phyloP scores from a whole-genome alignment of 106 monocot species.

The Platanthera guangdongensis region DNA sequence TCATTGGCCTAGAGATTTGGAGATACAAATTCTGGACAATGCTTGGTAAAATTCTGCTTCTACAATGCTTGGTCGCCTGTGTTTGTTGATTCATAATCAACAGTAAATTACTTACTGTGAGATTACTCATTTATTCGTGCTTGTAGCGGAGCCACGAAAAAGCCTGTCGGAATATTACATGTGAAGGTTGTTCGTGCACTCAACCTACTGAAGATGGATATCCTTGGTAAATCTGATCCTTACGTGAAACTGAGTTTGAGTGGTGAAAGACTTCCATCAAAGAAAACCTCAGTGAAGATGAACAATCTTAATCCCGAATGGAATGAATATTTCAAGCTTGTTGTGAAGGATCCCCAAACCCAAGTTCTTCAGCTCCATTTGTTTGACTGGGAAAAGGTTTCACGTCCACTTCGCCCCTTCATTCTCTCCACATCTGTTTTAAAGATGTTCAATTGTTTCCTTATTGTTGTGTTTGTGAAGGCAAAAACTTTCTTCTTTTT shows the following conservation, averaged over 20 bases:
- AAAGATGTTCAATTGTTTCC: background rate
- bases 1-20: slow-evolving; percentile 60
- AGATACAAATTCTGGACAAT: slow-evolving; percentile 54
- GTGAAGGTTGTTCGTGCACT: slow-evolving; percentile 74
- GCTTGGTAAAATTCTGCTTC: slow-evolving; percentile 29
- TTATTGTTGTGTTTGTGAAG: background rate
- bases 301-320: slow-evolving; percentile 86
- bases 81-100: background rate
- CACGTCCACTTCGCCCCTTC: slow-evolving; percentile 9
- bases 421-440: background rate
- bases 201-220: slow-evolving; percentile 87
- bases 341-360: slow-evolving; percentile 74
- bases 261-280: slow-evolving; percentile 65
- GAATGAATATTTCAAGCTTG: slow-evolving; percentile 79
- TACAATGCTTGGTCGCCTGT: background rate
- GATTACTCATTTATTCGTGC: background rate
- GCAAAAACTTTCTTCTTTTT: background rate
- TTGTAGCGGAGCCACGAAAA: slow-evolving; percentile 63
- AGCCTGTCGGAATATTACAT: slow-evolving; percentile 78
- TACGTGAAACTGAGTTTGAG: slow-evolving; percentile 82
- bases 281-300: slow-evolving; percentile 91
- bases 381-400: slow-evolving; percentile 97
- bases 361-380: slow-evolving; percentile 83
- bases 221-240: slow-evolving; percentile 89
- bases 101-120: background rate